phyloP scores from a whole-genome alignment of 2,329 filamentous ascomycete species.

The Zymoseptoria brevis region DNA sequence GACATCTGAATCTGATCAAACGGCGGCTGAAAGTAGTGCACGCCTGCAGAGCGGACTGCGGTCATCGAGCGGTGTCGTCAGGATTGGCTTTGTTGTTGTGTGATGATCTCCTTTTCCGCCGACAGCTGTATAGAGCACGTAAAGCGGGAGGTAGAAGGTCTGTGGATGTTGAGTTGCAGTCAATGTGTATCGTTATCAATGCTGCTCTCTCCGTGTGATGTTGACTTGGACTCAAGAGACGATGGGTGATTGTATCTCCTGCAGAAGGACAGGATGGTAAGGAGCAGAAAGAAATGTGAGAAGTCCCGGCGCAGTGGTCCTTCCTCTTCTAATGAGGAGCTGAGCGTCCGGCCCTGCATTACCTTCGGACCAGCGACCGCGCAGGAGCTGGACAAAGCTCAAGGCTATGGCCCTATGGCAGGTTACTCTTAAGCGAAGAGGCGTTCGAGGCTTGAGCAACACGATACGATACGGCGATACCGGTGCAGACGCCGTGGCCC shows the following conservation, averaged over 20 bases:
- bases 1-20: constrained; percentile 10
- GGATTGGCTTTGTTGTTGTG: constrained; percentile 12
- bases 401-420: neutral
- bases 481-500: neutral
- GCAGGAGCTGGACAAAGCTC: neutral
- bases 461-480: neutral
- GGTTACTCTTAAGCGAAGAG: neutral
- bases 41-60: constrained; percentile 10
- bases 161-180: neutral
- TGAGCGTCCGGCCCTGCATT: neutral
- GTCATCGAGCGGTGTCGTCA: constrained; percentile 21
- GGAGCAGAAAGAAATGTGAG: neutral
- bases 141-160: neutral
- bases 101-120: neutral
- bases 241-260: neutral
- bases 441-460: neutral
- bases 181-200: neutral
- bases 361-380: neutral
- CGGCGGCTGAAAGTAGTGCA: constrained; percentile 10
- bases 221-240: no score
- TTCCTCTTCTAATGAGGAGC: neutral
- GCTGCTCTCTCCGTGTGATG: no score
- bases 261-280: neutral
- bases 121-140: neutral
- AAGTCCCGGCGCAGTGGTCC: neutral